phyloP scores from a whole-genome alignment of 495 filamentous ascomycete genomes.

The Xylaria grammica region DNA sequence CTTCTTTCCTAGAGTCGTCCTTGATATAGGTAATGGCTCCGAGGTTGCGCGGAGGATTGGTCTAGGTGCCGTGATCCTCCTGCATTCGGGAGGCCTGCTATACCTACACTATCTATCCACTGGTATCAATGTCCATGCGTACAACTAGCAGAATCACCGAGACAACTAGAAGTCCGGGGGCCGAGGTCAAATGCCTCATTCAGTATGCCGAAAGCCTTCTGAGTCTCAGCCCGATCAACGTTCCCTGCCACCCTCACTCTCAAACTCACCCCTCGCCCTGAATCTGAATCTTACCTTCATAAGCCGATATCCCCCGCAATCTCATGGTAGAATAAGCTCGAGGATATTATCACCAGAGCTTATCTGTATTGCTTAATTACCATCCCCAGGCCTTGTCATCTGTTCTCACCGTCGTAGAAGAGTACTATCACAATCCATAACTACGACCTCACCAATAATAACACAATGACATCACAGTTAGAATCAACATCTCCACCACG shows the following conservation, averaged over 20 bases:
- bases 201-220: constrained; percentile 3
- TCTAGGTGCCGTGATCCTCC: not conserved
- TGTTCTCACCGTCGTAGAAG: not conserved
- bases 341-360: not conserved
- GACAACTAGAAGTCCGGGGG: constrained; percentile 19
- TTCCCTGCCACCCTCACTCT: not conserved
- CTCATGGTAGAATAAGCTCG: constrained; percentile 1
- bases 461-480: constrained; percentile 32
- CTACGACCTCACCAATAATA: constrained; percentile 21
- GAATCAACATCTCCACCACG: constrained; percentile 15
- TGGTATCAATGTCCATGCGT: no score
- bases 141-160: not conserved
- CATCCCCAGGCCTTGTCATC: not conserved
- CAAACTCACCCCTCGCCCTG: not conserved
- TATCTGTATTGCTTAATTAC: not conserved
- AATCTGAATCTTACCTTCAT: not conserved
- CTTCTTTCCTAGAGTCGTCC: no score
- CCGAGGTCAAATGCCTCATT: constrained; percentile 20
- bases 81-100: no score
- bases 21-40: no score
- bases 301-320: not conserved
- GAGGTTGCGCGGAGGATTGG: no score
- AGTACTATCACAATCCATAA: not conserved
- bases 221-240: constrained; percentile 8
- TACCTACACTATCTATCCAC: no score